Evolutionary conservation across 2,329 filamentous ascomycete genomes (phyloP).

Genomic region (Colletotrichum spaethianum): DNA sequence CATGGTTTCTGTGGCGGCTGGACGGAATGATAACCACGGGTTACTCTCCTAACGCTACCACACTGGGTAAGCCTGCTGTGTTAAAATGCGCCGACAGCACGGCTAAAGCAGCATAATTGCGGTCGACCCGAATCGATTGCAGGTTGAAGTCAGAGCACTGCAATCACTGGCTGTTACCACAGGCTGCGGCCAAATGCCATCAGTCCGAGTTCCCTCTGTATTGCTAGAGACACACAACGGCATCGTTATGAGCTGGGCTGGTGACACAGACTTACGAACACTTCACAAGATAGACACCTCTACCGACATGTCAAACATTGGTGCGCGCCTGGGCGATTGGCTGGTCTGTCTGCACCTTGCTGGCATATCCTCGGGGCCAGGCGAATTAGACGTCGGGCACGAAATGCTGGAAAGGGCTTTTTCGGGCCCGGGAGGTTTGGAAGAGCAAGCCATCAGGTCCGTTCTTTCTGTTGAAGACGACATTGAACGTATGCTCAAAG

Average conservation of each 20-base stretch:
- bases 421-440: background rate
- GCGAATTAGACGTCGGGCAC: background rate
- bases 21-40: background rate
- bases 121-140: background rate
- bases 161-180: background rate
- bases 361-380: background rate
- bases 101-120: background rate
- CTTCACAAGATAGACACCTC: background rate
- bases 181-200: background rate
- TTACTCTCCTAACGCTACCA: background rate
- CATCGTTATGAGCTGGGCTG: slow-evolving; percentile 7
- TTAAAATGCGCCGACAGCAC: slow-evolving; percentile 21
- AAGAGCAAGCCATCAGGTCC: background rate
- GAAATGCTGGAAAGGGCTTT: background rate
- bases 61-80: background rate
- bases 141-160: background rate
- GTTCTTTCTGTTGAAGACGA: background rate
- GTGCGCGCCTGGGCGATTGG: background rate
- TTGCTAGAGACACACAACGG: background rate
- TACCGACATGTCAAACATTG: background rate
- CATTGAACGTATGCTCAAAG: background rate
- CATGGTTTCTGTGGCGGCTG: slow-evolving; percentile 7
- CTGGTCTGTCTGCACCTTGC: slow-evolving; percentile 3
- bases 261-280: background rate
- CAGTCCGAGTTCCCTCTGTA: background rate